Conservation (phyloP, 2,329 filamentous ascomycete species). For the Elsinoe fawcettii region DNA sequence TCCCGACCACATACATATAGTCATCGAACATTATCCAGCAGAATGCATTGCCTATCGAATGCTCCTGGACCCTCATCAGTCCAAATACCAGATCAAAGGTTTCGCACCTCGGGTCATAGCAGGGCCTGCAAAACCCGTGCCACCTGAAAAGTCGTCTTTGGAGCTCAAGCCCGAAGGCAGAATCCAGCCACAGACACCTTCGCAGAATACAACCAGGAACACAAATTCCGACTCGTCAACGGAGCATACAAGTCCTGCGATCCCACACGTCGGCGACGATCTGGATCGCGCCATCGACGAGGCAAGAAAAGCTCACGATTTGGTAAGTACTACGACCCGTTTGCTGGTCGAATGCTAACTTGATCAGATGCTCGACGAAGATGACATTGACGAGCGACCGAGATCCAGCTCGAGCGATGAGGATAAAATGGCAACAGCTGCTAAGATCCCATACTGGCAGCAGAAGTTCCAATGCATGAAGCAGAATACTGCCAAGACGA, state of each 20-base stretch:
- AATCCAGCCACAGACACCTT: constrained; percentile 35
- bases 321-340: neutral
- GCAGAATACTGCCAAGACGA: constrained; percentile 39
- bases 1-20: constrained; percentile 47
- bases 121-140: neutral
- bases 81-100: constrained; percentile 53
- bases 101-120: constrained; percentile 22
- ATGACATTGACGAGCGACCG: constrained; percentile 3
- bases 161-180: constrained; percentile 44
- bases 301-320: constrained; percentile 21
- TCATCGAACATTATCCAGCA: constrained; percentile 38
- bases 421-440: neutral
- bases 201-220: constrained; percentile 30
- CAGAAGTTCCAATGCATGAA: constrained; percentile 54
- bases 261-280: neutral
- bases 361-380: constrained; percentile 20
- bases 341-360: constrained; percentile 11
- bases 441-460: constrained; percentile 23
- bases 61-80: constrained; percentile 46
- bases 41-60: constrained; percentile 36
- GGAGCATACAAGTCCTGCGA: neutral
- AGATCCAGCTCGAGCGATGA: neutral
- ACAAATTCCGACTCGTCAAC: neutral
- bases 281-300: constrained; percentile 21
- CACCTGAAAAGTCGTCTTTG: neutral